Base-by-base conservation (phyloP, 2,329 filamentous ascomycete genomes). In the Cryphonectria naterciae region DNA sequence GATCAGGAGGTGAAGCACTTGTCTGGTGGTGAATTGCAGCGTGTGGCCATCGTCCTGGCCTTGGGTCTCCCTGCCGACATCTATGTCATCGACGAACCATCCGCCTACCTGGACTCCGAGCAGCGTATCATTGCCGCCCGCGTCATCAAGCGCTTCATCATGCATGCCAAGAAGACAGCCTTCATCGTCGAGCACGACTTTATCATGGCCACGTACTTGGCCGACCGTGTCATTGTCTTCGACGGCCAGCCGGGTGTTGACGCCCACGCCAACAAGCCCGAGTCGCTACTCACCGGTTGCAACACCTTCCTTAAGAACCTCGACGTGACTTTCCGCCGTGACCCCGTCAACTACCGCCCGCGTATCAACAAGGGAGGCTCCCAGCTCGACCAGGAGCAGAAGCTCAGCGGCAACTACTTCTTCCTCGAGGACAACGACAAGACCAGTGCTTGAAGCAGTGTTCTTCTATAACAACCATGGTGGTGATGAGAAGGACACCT, bases 171-270 rank as follows among this genome's bases (percentile, higher is more conserved):
- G 91, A 98, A 98, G 90, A 99, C 96, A 0, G 96, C 96, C 66
- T 99, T 99, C 82, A 91, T 99, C 76, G 95, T 99, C 81, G 96
- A 99, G 90, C 96, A 99, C 92, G 96, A 99, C 88, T 98, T 99
- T 86, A 97, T 98, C 85, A 98, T 98, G 95, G 89, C 88, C 62
- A 90, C 87, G 25, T 89, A 89, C 74, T 77, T 83, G 61, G 69
- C 69, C 37, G 97, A 99, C 79, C 93, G 96, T 76, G 96, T 99
- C 81, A 99, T 99, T 79, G 96, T 99, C 79, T 99, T 99, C 79
- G 96, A 98, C 79, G 96, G 97, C 77, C 80, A 97, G 84, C 96
- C 97, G 65, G 96, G 95, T 79, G 88, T 97, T 76, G 87, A 97
- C 76, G 89, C 96, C 68, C 93, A 91, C 76, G 97, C 96, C 76